Base-by-base conservation (phyloP, 1,284 basidiomycete genomes). In the Trametes versicolor region DNA sequence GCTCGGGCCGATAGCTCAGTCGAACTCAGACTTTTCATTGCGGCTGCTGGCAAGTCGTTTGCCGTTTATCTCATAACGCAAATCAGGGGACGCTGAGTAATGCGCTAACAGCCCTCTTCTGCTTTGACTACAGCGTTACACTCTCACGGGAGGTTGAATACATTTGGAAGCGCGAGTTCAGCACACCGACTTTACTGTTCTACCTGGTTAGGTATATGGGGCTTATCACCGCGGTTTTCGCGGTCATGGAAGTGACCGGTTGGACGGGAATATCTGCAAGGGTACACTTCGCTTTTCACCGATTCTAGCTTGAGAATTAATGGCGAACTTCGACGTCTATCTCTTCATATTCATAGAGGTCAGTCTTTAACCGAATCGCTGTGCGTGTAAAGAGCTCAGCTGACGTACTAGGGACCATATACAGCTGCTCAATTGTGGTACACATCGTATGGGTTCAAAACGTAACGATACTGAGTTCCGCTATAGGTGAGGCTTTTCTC, bases 61-160 rank as follows among this genome's bases (percentile, higher is more conserved):
- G 15, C 15, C 10, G 37, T 17, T 3, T 17, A 39, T 17, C 2
- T n/a, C n/a, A n/a, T n/a, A 3, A 17, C 15, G 37, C 4, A 32
- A 4, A 32, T 17, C 10, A 55, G 69, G 19, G 51, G n/a, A 25
- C 19, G 29, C 36, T 43, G 52, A 50, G 29, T 13, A 4, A 6
- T 50, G 27, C 7, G 13, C 25, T 25, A 25, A 41, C 49, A 70
- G 69, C 69, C 4, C 49, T 68, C 4, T 64, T 59, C n/a, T 65
- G 60, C 55, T 68, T 64, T 39, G 66, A 70, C 36, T 66, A 70
- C 41, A 29, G 36, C 15, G 23, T 68, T 9, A 70, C 64, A 0
- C 41, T 70, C 19, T 34, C n/a, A 2, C 50, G 54, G n/a, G 69
- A 70, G 39, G 58, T 64, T 0, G 29, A 52, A n/a, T 49, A 56